Evolutionary conservation across 202 grass and related monocot species (phyloP).

Genomic region (Saccharum hybrid): DNA sequence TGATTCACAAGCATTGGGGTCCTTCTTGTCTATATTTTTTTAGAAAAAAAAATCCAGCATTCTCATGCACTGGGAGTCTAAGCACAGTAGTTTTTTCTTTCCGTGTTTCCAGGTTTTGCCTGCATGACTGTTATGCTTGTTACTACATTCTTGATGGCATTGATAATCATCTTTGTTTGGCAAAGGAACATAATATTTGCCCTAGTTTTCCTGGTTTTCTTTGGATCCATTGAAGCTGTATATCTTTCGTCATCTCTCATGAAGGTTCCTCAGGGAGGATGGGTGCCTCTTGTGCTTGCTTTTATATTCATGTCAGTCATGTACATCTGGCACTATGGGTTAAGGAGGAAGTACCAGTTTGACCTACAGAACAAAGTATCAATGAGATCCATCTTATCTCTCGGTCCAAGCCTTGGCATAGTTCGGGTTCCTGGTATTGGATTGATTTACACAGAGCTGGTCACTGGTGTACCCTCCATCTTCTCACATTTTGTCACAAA

Average conservation of each 20-base stretch:
- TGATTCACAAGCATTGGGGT: background rate
- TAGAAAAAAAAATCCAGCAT: background rate
- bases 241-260: conserved; percentile 93
- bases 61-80: conserved; percentile 31
- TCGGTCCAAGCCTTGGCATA: conserved; percentile 92
- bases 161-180: conserved; percentile 94
- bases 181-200: conserved; percentile 67
- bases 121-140: conserved; percentile 96
- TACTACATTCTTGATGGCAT: conserved; percentile 86
- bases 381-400: conserved; percentile 88
- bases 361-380: conserved; percentile 98
- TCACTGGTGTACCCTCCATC: conserved; percentile 91
- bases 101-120: conserved; percentile 82
- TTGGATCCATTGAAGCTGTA: conserved; percentile 77
- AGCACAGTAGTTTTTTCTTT: conserved; percentile 25
- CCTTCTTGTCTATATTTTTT: conserved; percentile 15
- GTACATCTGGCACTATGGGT: conserved; percentile 95
- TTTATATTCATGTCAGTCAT: conserved; percentile 91
- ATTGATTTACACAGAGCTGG: conserved; percentile 92
- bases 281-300: conserved; percentile 82
- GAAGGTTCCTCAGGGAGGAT: conserved; percentile 95
- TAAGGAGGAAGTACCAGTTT: conserved; percentile 75
- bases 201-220: conserved; percentile 76
- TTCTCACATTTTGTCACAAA: conserved; percentile 97
- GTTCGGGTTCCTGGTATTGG: conserved; percentile 97